Percentiles rank a stretch among this genome's conserved stretches.
phyloP scores from a whole-genome alignment of 2,329 filamentous ascomycete species.

The Aspergillus pseudonomiae region DNA sequence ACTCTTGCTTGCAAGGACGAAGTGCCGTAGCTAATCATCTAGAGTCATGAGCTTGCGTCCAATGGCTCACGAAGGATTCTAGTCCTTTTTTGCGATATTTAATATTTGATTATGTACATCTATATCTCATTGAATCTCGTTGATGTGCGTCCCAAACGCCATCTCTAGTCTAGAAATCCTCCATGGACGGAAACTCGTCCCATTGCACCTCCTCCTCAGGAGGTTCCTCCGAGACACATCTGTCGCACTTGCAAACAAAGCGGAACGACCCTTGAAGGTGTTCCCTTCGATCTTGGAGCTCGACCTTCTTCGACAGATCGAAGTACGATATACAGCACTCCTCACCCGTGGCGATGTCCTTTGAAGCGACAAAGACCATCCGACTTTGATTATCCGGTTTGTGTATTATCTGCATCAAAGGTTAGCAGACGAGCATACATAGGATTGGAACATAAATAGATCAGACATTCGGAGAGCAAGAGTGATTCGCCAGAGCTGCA shows the following conservation, averaged over 20 bases:
- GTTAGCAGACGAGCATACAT: slow-evolving; percentile 7
- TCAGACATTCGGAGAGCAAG: slow-evolving; percentile 25
- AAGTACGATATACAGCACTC: slow-evolving; percentile 41
- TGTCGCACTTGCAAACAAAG: slow-evolving; percentile 32
- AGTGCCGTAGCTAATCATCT: no score
- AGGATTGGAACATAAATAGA: background rate
- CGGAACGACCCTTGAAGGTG: slow-evolving; percentile 31
- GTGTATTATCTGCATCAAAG: slow-evolving; percentile 27
- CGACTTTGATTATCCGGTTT: slow-evolving; percentile 33
- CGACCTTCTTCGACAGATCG: slow-evolving; percentile 27
- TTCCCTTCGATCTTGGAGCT: slow-evolving; percentile 25
- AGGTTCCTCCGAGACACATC: slow-evolving; percentile 29
- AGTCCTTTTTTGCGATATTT: background rate
- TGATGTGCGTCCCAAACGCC: background rate
- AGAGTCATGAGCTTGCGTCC: no score
- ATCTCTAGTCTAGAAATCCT: background rate
- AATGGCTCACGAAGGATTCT: no score
- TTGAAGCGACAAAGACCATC: slow-evolving; percentile 35
- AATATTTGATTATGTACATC: background rate
- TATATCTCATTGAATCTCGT: background rate
- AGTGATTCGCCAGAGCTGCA: slow-evolving; percentile 26
- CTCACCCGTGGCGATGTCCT: slow-evolving; percentile 32
- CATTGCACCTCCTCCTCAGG: slow-evolving; percentile 16
- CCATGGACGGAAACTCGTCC: slow-evolving; percentile 21
- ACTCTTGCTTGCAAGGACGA: no score